Evolutionary conservation across 2,329 filamentous ascomycete genomes (phyloP), one percentile per base, ranked within the genome.

Genomic region (Aspergillus tubingensis): DNA sequence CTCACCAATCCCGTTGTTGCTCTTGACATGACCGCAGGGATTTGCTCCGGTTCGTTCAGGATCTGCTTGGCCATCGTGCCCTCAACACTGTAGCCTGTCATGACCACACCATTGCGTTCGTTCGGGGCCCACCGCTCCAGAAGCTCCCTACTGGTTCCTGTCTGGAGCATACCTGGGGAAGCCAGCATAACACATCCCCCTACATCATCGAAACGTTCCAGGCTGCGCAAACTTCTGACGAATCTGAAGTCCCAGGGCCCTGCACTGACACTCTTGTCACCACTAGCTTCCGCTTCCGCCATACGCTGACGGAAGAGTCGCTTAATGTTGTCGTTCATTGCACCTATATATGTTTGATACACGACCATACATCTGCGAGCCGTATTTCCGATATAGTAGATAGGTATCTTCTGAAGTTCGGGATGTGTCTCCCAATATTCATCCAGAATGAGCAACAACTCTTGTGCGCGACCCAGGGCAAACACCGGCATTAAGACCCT

Each of bases 261-360:
- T 19, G 77, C 78, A 57, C 74, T 80, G 48, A 79, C 72, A 38
- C 91, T 93, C 70, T 91, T 93, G 66, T 92, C 90, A 8, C 91
- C 91, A 36, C 87, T 88, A 0, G 90, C 89, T 74, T 96, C 91
- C 8, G 92, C 91, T 74, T 96, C 92, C 3, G 91, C 92, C 87
- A 96, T 96, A 51, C 92, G 88, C 76, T 96, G 92, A 56, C 90
- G 85, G 77, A 97, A 97, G n/a, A 96, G 85, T 10, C 91, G 87
- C 76, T 96, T 97, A 81, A 99, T 98, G 70, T 97, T 98, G 72
- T 98, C 94, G 74, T 99, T 99, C 95, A 99, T 99, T 58, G 93
- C 92, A 52, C 93, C 92, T 52, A 98, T 92, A 71, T 98, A 99
- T 1, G 95, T 99, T 75, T 98, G 95, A 74, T 99, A 99, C 3